These are phyloP conservation scores for Fomitopsis pulvina DNA, from an alignment of 768 basidiomycete genomes.

Conservation along the genomic window DNA sequence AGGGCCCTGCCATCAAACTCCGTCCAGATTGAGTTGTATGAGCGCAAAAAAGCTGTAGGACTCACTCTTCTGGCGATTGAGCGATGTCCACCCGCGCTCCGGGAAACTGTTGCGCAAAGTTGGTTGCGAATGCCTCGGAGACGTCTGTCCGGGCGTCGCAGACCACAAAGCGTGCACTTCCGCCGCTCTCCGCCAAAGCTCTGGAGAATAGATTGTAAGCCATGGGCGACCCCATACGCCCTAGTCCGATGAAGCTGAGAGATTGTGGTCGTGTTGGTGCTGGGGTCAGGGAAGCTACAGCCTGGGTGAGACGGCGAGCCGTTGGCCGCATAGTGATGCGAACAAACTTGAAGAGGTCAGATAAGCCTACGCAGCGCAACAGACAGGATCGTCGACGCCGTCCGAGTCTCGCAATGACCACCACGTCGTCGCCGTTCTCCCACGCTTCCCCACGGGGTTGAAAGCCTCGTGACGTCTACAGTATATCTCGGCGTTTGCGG, in stretches of 20 bases:
- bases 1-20: slow-evolving; percentile 43
- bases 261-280: slow-evolving; percentile 28
- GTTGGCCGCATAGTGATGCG: slow-evolving; percentile 43
- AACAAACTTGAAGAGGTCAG: not conserved
- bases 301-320: slow-evolving; percentile 28
- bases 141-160: slow-evolving; percentile 68
- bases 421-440: no score
- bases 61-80: slow-evolving; percentile 67
- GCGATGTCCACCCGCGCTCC: slow-evolving; percentile 52
- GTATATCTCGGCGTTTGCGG: no score
- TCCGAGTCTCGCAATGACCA: no score
- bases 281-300: slow-evolving; percentile 1
- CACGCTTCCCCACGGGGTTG: no score
- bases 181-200: slow-evolving; percentile 43
- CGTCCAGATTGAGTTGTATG: not conserved
- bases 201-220: slow-evolving; percentile 79
- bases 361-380: no score
- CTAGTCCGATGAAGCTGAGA: slow-evolving; percentile 80
- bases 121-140: slow-evolving; percentile 47
- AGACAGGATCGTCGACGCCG: not conserved
- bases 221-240: slow-evolving; percentile 89
- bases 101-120: slow-evolving; percentile 53
- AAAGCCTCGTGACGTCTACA: no score
- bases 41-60: slow-evolving; percentile 15
- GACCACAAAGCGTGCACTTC: slow-evolving; percentile 56